Percentiles rank a stretch among this genome's conserved stretches.
These are phyloP conservation scores for Fusarium luffae DNA, from an alignment of 2,329 filamentous ascomycete species.

Conservation along the genomic window DNA sequence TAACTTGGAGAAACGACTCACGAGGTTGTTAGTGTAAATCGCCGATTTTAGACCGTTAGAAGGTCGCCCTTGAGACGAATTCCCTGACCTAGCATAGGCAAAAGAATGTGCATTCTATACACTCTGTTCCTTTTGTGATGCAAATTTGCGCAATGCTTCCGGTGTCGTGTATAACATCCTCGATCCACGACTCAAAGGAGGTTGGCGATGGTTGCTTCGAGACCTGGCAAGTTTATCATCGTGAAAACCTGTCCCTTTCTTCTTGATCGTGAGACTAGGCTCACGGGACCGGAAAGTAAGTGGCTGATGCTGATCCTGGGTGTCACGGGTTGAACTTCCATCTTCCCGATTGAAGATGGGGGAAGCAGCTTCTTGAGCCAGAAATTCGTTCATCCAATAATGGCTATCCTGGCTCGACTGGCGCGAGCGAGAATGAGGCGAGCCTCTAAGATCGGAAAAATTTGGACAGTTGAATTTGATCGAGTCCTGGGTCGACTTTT, in stretches of 20 bases:
- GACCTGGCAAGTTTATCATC: constrained; percentile 1
- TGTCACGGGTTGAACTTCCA: not conserved
- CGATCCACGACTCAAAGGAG: constrained; percentile 14
- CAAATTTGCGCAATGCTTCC: not conserved
- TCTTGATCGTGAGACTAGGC: accelerated
- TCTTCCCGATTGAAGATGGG: not conserved
- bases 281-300: not conserved
- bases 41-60: not conserved
- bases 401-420: not conserved
- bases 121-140: not conserved
- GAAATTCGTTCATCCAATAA: not conserved
- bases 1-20: not conserved
- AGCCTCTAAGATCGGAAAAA: not conserved
- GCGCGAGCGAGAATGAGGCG: not conserved
- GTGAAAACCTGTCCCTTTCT: constrained; percentile 4
- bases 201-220: constrained; percentile 3
- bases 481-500: not conserved
- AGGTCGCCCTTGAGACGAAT: not conserved
- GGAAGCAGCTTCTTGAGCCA: not conserved
- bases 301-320: not conserved
- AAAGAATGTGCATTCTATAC: not conserved
- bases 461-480: not conserved
- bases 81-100: too few relatives aligned
- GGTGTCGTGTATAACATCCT: constrained; percentile 14
- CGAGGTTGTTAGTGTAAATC: not conserved